Base-by-base conservation (phyloP, 768 basidiomycete genomes). In the Hypsizygus marmoreus region DNA sequence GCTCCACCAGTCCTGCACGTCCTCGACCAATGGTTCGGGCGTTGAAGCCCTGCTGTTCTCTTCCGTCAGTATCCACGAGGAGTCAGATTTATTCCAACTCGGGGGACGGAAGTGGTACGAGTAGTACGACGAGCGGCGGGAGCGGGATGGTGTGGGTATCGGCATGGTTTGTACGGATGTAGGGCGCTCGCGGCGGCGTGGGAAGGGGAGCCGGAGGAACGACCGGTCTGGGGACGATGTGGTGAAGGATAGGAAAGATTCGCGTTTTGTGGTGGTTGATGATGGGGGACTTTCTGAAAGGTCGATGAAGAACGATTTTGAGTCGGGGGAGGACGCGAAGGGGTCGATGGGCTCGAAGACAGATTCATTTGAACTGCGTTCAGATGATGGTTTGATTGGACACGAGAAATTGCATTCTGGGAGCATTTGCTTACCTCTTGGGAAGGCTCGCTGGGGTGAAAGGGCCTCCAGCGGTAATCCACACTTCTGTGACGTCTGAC, bases 251-350 rank as follows among this genome's bases (percentile, higher is more conserved):
- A 76, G 66, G 56, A 72, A 75, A 10, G 74, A 73, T 40, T 74
- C 72, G 20, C 55, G 61, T 47, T 62, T 67, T 7, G 64, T 55
- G 6, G 61, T 28, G 23, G 59, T 49, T 13, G 51, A 44, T 23
- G 54, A 29, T 4, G 59, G 36, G 17, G 62, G 52, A 12, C 55
- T 59, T 28, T 71, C 69, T 6, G 65, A 58, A 34, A 70, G 53
- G 29, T 73, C 71, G 34, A 73, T 68, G 55, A 75, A 77, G 53
- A 73, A 70, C 8, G 78, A 71, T 39, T 63, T 69, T 16, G 76
- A 69, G 43, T 69, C 59, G 0, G 71, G 69, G 2, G 69, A 69
- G 2, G 74, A 62, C 11, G 63, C 58, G 44, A 74, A 73, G 2
- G 71, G 70, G 39, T 79, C 76, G 4, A 72, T 59, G 13, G 64